Evolutionary conservation across 768 basidiomycete species (phyloP), one percentile per base, ranked within the genome.

Genomic region (Stropharia rugosoannulata): DNA sequence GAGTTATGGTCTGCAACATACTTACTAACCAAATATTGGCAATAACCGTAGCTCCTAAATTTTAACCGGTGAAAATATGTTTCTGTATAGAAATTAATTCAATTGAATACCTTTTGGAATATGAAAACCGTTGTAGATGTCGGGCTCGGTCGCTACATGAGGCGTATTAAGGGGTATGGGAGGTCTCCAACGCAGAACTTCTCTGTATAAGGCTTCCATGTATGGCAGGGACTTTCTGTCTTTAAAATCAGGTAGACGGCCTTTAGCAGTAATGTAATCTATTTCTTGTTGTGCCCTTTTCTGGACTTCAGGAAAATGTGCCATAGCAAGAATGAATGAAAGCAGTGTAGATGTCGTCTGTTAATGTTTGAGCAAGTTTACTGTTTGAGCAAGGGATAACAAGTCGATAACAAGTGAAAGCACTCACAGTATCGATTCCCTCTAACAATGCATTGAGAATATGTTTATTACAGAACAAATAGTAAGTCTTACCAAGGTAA

Each of bases 221-320:
- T 65, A 74, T 9, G 71, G 71, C 5, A 73, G 56, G 16, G 62
- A 47, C 12, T 39, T 35, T 13, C 62, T 57, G 53, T 74, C 72
- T 11, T 64, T 59, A 27, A 65, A 64, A 1, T 51, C 60, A 5
- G 71, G 69, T 19, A 74, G 59, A 4, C 71, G 61, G 15, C 65
- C 57, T 9, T 41, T 44, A 5, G 72, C 74, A 22, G 73, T 54
- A 16, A 72, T 60, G 1, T 51, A 44, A 53, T 73, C 69, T 25
- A 75, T 63, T 53, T 75, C 73, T 12, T 55, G 59, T 57, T 72
- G 73, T 4, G 70, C 73, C 42, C 66, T 68, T 37, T 49, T 62
- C 56, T 73, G 72, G 1, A 59, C 59, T 3, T 72, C 67, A 0
- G 73, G 73, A 49, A 68, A 62, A 27, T 63, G 47, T 9, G 67